Conservation (phyloP, 176 grass and related monocot species). For the Aegilops speltoides region DNA sequence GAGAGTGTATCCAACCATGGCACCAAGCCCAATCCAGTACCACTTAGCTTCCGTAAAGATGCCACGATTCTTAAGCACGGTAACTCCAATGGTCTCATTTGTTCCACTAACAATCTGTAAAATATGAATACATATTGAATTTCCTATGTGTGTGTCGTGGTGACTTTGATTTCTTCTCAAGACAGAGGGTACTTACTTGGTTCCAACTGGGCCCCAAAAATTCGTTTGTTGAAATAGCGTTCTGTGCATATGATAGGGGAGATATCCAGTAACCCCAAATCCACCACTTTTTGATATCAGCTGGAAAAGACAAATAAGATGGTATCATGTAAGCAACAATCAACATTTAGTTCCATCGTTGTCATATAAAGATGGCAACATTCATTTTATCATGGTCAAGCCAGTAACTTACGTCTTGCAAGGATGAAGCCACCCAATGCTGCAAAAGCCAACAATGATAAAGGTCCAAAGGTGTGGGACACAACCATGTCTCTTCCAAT, state of each 20-base stretch:
- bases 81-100: slow-evolving; percentile 54
- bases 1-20: slow-evolving; percentile 71
- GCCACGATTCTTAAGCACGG: slow-evolving; percentile 47
- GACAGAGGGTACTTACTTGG: slow-evolving; percentile 41
- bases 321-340: slow-evolving; percentile 10
- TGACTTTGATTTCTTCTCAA: slow-evolving; percentile 15
- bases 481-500: slow-evolving; percentile 78
- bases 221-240: slow-evolving; percentile 75
- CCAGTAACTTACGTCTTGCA: slow-evolving; percentile 61
- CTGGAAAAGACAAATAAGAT: slow-evolving; percentile 42
- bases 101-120: slow-evolving; percentile 32
- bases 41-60: slow-evolving; percentile 77
- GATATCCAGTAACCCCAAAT: slow-evolving; percentile 94
- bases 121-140: slow-evolving; percentile 23
- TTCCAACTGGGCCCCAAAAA: slow-evolving; percentile 68
- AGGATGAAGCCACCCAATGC: slow-evolving; percentile 77
- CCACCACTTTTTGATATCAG: slow-evolving; percentile 85
- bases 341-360: neutral
- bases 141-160: slow-evolving; percentile 18
- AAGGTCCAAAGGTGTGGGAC: slow-evolving; percentile 72
- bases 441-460: slow-evolving; percentile 56
- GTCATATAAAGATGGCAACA: slow-evolving; percentile 8
- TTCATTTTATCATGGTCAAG: neutral
- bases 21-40: slow-evolving; percentile 85
- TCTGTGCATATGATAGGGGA: slow-evolving; percentile 76